Conservation (phyloP, 1,284 basidiomycete genomes). For the Boletus sp. region DNA sequence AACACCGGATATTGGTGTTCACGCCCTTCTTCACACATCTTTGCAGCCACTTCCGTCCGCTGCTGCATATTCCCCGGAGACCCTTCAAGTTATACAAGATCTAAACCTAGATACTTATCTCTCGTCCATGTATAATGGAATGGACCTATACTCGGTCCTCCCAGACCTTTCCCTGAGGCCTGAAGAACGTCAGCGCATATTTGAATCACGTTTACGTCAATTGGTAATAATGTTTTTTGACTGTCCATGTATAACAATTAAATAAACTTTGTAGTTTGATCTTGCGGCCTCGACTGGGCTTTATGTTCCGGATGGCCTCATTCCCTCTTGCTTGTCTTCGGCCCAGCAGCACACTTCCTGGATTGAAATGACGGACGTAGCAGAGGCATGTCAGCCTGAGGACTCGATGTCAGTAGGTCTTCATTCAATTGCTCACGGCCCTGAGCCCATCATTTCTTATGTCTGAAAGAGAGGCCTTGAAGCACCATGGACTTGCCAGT, state of each 20-base stretch:
- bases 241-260: background rate
- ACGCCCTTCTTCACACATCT: background rate
- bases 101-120: too few species aligned
- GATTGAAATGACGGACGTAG: too few species aligned
- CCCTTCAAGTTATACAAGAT: background rate
- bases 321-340: background rate
- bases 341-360: background rate
- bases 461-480: too few species aligned
- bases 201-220: background rate
- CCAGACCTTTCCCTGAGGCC: background rate
- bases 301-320: background rate
- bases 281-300: background rate
- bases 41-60: background rate
- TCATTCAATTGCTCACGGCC: too few species aligned
- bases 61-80: background rate
- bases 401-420: constrained; percentile 2
- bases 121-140: background rate
- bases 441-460: background rate
- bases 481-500: too few species aligned
- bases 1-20: background rate
- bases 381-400: too few species aligned
- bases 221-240: background rate
- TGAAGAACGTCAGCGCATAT: background rate
- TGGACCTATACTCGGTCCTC: background rate
- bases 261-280: background rate